These are phyloP conservation scores for Saturnispora besseyi DNA, from an alignment of 805 yeast species.

Conservation along the genomic window DNA sequence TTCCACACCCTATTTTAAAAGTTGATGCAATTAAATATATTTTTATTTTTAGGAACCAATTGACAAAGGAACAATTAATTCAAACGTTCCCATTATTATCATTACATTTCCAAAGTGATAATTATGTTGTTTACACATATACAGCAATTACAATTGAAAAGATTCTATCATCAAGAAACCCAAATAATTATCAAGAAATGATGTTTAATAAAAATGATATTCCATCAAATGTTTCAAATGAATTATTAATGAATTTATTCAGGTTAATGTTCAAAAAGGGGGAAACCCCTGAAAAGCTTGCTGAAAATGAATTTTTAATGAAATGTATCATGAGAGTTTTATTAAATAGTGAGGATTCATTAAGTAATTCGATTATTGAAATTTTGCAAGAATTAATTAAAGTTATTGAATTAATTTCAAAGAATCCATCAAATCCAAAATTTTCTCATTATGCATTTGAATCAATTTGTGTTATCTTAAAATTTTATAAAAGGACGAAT, in stretches of 20 bases:
- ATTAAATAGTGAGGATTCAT: conserved; percentile 58
- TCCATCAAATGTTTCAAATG: conserved; percentile 46
- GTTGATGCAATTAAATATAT: conserved; percentile 92
- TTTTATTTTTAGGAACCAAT: conserved; percentile 83
- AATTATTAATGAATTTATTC: conserved; percentile 58
- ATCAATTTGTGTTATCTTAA: conserved; percentile 68
- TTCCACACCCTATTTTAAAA: conserved; percentile 65
- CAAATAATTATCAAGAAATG: conserved; percentile 42
- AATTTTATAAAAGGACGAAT: conserved; percentile 31
- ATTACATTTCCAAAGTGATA: conserved; percentile 52
- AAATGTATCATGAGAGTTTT: conserved; percentile 78
- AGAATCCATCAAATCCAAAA: conserved; percentile 92
- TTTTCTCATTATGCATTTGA: conserved; percentile 90
- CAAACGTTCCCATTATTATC: conserved; percentile 75
- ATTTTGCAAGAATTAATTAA: conserved; percentile 56
- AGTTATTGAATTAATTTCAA: conserved; percentile 62
- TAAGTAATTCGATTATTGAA: conserved; percentile 39
- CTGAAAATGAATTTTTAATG: conserved; percentile 92
- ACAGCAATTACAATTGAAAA: conserved; percentile 90
- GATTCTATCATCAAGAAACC: conserved; percentile 66
- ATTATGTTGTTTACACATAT: conserved; percentile 84
- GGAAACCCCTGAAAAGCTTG: conserved; percentile 75
- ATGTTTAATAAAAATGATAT: conserved; percentile 71
- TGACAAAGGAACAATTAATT: conserved; percentile 73
- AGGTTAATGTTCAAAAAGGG: conserved; percentile 51